These are phyloP conservation scores for Aspergillus steynii DNA, from an alignment of 495 filamentous ascomycete genomes.

Conservation along the genomic window DNA sequence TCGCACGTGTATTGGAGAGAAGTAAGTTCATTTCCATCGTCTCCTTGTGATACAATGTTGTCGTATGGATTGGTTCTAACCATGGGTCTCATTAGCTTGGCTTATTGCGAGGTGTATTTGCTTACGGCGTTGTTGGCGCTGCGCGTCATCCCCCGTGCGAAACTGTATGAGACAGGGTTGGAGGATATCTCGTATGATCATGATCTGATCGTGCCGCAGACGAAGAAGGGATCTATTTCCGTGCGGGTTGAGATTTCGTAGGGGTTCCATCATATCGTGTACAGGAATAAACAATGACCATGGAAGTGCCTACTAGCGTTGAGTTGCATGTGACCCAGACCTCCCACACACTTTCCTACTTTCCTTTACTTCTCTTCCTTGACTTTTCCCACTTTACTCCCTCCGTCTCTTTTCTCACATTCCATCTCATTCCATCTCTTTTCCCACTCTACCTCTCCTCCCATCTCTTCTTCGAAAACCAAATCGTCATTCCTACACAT, in stretches of 20 bases:
- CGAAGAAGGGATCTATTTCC: constrained; percentile 55
- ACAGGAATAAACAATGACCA: no score
- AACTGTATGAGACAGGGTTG: background rate
- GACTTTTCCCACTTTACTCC: no score
- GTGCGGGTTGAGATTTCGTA: constrained; percentile 46
- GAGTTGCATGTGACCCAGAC: no score
- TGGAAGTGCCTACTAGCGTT: no score
- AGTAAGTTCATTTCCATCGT: constrained; percentile 20
- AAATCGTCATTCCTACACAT: no score
- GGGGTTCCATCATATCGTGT: background rate
- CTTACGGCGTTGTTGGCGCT: background rate
- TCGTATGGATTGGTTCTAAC: background rate
- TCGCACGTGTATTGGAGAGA: constrained; percentile 42
- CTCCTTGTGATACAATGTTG: no score
- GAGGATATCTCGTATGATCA: constrained; percentile 4
- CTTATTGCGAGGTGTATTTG: constrained; percentile 4
- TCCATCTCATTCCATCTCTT: no score
- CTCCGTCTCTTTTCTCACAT: no score
- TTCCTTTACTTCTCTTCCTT: no score
- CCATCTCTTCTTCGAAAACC: no score
- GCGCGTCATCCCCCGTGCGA: background rate
- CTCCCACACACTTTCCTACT: no score
- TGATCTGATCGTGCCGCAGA: constrained; percentile 1
- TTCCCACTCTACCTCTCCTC: no score
- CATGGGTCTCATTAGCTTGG: background rate